Evolutionary conservation across 2,329 filamentous ascomycete species (phyloP).

Genomic region (Colletotrichum agaves): DNA sequence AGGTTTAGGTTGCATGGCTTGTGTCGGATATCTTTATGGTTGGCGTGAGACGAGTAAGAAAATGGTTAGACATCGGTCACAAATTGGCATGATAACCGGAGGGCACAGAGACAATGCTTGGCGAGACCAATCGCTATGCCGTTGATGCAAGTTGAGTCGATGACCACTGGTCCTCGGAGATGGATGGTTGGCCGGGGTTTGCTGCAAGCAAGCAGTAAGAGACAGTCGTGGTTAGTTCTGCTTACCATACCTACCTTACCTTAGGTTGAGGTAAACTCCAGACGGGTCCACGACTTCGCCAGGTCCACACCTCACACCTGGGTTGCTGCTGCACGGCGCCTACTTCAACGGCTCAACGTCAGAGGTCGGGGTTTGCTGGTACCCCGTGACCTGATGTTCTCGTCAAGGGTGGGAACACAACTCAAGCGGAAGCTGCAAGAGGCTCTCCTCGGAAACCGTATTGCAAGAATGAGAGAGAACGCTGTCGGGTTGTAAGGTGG

Average conservation of each 20-base stretch:
- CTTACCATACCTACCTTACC: too few relatives aligned
- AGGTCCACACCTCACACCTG: neutral
- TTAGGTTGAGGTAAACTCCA: conserved; percentile 6
- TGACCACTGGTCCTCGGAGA: neutral
- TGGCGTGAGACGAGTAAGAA: neutral
- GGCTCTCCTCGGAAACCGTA: neutral
- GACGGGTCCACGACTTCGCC: neutral
- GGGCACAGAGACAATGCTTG: neutral
- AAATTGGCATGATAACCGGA: neutral
- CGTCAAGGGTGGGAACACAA: neutral
- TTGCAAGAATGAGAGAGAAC: neutral
- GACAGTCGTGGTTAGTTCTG: neutral
- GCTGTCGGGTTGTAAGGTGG: neutral
- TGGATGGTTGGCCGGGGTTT: conserved; percentile 1
- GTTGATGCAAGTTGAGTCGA: neutral
- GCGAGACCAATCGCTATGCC: neutral
- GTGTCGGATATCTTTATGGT: neutral
- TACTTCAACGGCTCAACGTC: neutral
- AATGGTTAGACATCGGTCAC: neutral
- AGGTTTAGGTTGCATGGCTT: neutral
- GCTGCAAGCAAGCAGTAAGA: conserved; percentile 22
- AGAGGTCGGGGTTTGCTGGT: neutral
- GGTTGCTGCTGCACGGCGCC: neutral
- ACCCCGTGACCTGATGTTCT: neutral
- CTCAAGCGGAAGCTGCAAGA: neutral